phyloP scores from a whole-genome alignment of 2,329 filamentous ascomycete species.

The Penicillium sp. region DNA sequence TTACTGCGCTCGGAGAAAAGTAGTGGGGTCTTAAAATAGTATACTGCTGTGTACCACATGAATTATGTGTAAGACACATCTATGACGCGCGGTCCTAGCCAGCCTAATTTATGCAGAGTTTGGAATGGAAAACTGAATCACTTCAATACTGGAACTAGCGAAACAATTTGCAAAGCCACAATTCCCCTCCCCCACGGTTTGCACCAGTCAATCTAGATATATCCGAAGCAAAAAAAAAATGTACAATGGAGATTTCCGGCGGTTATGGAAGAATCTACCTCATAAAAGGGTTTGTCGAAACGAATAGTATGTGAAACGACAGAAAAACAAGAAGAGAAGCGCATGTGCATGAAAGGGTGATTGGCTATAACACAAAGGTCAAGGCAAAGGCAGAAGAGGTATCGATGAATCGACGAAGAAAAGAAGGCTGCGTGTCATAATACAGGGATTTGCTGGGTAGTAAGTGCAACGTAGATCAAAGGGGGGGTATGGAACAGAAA shows the following conservation, averaged over 20 bases:
- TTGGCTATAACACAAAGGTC: constrained; percentile 14
- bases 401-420: constrained; percentile 20
- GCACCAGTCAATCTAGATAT: constrained; percentile 16
- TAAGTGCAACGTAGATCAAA: constrained; percentile 6
- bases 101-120: too few relatives aligned
- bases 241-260: constrained; percentile 18
- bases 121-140: background rate
- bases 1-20: too few relatives aligned
- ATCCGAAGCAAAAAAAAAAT: constrained; percentile 15
- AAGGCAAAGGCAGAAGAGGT: constrained; percentile 17
- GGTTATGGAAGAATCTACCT: constrained; percentile 16
- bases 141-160: background rate
- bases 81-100: too few relatives aligned
- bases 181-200: background rate
- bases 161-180: background rate
- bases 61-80: too few relatives aligned
- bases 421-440: constrained; percentile 19
- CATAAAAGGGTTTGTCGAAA: constrained; percentile 16
- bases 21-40: too few relatives aligned
- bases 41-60: too few relatives aligned
- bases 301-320: constrained; percentile 14
- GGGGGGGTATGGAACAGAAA: constrained; percentile 16
- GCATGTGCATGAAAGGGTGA: constrained; percentile 6
- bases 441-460: constrained; percentile 18
- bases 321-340: background rate